Evolutionary conservation across 2,329 filamentous ascomycete species (phyloP).

Genomic region (Aspergillus brasiliensis): DNA sequence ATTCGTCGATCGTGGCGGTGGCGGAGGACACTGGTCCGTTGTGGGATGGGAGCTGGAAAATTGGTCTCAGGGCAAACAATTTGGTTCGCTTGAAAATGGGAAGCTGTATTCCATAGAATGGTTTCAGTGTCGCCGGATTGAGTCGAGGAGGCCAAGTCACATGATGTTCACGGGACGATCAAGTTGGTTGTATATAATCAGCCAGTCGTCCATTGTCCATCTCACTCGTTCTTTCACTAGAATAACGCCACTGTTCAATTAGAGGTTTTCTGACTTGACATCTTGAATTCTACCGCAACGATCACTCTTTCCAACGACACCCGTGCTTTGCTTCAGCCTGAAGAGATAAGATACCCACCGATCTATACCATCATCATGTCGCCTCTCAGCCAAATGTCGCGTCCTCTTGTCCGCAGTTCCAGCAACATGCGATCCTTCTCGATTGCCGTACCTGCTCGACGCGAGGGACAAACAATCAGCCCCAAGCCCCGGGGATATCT

Average conservation of each 20-base stretch:
- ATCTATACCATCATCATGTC: slow-evolving; percentile 3
- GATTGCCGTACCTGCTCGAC: slow-evolving; percentile 19
- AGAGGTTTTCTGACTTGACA: background rate
- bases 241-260: background rate
- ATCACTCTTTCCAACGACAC: no score
- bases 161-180: background rate
- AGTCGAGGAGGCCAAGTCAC: slow-evolving; percentile 4
- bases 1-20: background rate
- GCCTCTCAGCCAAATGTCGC: slow-evolving; percentile 11
- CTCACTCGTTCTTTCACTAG: background rate
- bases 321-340: no score
- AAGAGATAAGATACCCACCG: background rate
- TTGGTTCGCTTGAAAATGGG: background rate
- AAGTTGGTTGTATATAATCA: slow-evolving; percentile 2
- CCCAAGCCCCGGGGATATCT: slow-evolving; percentile 29
- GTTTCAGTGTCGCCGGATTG: slow-evolving; percentile 7
- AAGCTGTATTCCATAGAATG: background rate
- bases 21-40: slow-evolving; percentile 20
- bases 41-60: background rate
- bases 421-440: slow-evolving; percentile 21
- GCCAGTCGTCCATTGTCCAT: background rate
- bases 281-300: no score
- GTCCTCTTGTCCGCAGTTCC: slow-evolving; percentile 20
- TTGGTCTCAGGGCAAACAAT: background rate
- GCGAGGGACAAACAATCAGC: slow-evolving; percentile 25